Percentiles rank a stretch among this genome's conserved stretches.
Conservation (phyloP, 352 stramenopile genomes). For the Phytopythium cucurbitacearum region DNA sequence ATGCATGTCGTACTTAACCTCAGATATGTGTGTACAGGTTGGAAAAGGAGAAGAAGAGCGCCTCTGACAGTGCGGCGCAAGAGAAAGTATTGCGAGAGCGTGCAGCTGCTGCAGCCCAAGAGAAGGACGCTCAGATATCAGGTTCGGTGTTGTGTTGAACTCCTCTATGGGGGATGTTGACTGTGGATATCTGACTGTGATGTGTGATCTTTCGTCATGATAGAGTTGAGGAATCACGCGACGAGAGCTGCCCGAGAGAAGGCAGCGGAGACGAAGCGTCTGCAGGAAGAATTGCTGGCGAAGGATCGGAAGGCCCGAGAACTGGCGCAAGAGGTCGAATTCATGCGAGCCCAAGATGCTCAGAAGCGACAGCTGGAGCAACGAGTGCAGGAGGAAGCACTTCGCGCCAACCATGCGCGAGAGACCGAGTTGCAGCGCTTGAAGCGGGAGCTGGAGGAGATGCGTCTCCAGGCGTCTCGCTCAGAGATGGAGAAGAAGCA, state of each 20-base stretch:
- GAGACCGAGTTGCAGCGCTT: conserved; percentile 34
- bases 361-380: conserved; percentile 45
- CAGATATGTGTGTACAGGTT: conserved; percentile 24
- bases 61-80: conserved; percentile 46
- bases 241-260: conserved; percentile 62
- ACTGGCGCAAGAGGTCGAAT: conserved; percentile 50
- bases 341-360: conserved; percentile 40
- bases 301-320: conserved; percentile 54
- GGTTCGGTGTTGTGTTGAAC: conserved; percentile 14
- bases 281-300: conserved; percentile 55
- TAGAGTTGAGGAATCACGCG: conserved; percentile 55
- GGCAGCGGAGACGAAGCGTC: conserved; percentile 59
- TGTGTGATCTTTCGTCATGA: background rate
- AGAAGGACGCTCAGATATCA: conserved; percentile 66
- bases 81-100: conserved; percentile 59
- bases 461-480: conserved; percentile 33
- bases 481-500: conserved; percentile 34
- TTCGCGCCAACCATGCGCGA: conserved; percentile 31
- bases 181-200: background rate
- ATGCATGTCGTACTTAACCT: too few relatives aligned
- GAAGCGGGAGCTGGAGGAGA: conserved; percentile 51
- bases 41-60: conserved; percentile 63
- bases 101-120: conserved; percentile 33
- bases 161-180: background rate
- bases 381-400: conserved; percentile 24